Evolutionary conservation across 2,329 filamentous ascomycete species (phyloP), one percentile per base, ranked within the genome.

Genomic region (Fusarium sp.): DNA sequence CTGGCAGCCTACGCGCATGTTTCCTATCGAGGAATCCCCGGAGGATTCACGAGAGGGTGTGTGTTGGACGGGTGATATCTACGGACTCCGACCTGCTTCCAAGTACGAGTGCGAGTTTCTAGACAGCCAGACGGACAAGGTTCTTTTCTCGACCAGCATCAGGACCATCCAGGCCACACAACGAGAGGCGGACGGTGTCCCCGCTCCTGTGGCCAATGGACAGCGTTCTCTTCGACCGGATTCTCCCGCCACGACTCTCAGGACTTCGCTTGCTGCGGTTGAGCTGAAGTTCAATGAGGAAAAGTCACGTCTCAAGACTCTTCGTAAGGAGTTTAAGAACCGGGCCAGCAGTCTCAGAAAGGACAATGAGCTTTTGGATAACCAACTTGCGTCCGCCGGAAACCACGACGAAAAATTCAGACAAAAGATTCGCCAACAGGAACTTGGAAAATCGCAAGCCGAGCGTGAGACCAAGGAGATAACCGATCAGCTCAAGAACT

Each of bases 21-120:
- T 86, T 62, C 81, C 84, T 29, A 80, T 86, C 34, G 73, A 79
- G 20, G 75, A 79, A 49, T 67, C 68, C 14, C 71, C 78, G 6
- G 76, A 77, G 36, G 73, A 76, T 4, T 67, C 79, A 44, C 77
- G 79, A 20, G 73, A 74, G n/a, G 83, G 83, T 16, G 84, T 84
- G 49, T 84, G 86, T 50, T 94, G 90, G 89, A 88, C 87, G 27
- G 92, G 91, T 9, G 88, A 90, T 67, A 89, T 90, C n/a, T 90
- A 89, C 71, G 88, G 87, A 29, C 81, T 90, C 56, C 86, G 91
- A 16, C 90, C 92, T 7, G 83, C 90, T 71, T 92, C 90, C 62
- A 93, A 90, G 79, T 95, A 94, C 79, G 87, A 89, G 68, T 92
- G 89, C 79, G 91, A 95, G 77, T 92, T 94, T 76, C 86, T 94